A percentile compares a stretch with the other conserved stretches of the same genome.
phyloP scores from a whole-genome alignment of 331 rosid genomes.

The Rhamnella rubrinervis region DNA sequence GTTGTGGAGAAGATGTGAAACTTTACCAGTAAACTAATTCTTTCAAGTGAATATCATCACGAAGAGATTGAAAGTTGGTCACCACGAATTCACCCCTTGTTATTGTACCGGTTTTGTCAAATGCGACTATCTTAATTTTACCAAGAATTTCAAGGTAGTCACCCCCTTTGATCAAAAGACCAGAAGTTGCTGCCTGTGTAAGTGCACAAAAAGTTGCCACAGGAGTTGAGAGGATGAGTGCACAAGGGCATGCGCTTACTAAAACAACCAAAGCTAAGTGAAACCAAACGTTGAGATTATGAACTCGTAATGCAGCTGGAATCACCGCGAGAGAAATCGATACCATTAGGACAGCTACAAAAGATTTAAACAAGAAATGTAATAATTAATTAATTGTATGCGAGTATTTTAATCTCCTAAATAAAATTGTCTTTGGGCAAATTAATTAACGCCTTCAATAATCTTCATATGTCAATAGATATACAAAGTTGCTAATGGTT shows the following conservation, averaged over 20 bases:
- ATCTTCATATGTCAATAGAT: too few relatives aligned
- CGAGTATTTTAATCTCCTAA: too few relatives aligned
- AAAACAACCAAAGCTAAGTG: conserved; percentile 79
- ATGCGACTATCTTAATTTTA: conserved; percentile 68
- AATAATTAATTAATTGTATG: too few relatives aligned
- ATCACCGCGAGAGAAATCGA: conserved; percentile 58
- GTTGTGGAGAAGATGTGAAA: neutral
- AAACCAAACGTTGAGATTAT: conserved; percentile 61
- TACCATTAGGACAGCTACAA: conserved; percentile 60
- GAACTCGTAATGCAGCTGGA: conserved; percentile 49
- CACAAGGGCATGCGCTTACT: conserved; percentile 92
- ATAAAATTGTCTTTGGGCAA: too few relatives aligned
- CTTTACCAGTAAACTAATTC: conserved; percentile 73
- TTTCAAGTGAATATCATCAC: conserved; percentile 53
- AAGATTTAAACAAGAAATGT: conserved; percentile 2
- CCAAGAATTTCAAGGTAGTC: conserved; percentile 73
- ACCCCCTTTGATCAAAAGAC: conserved; percentile 93
- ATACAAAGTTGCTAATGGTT: too few relatives aligned
- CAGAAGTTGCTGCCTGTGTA: conserved; percentile 79
- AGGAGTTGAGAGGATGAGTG: conserved; percentile 88
- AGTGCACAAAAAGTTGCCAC: conserved; percentile 90
- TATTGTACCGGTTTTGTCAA: conserved; percentile 93
- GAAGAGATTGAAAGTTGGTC: conserved; percentile 55
- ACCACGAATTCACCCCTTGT: conserved; percentile 88
- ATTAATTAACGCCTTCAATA: too few relatives aligned